These are phyloP conservation scores for Hypocrella siamensis DNA, from an alignment of 2,329 filamentous ascomycete genomes.

Conservation along the genomic window DNA sequence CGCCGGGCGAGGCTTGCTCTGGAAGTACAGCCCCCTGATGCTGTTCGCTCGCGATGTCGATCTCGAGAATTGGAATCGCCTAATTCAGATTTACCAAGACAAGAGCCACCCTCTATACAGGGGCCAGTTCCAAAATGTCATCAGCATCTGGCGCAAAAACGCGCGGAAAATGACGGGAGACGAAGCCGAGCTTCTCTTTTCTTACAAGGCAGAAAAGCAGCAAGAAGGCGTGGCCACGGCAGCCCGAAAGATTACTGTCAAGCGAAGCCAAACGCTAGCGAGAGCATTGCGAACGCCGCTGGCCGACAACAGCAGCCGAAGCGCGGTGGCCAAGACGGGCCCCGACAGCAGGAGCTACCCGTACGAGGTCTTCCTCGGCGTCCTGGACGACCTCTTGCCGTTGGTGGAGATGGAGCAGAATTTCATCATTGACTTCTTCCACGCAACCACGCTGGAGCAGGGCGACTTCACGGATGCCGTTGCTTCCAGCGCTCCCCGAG, in stretches of 20 bases:
- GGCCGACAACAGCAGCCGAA: conserved; percentile 39
- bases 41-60: conserved; percentile 82
- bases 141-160: conserved; percentile 65
- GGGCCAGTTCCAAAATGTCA: conserved; percentile 64
- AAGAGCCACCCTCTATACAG: conserved; percentile 65
- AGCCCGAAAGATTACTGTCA: conserved; percentile 82
- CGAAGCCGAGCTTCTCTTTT: conserved; percentile 77
- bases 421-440: conserved; percentile 94
- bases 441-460: conserved; percentile 70
- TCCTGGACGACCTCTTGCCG: conserved; percentile 67
- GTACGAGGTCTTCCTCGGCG: conserved; percentile 67
- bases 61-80: conserved; percentile 60
- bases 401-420: conserved; percentile 90
- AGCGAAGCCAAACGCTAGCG: conserved; percentile 77
- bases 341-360: conserved; percentile 53
- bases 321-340: conserved; percentile 35
- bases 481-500: conserved; percentile 44
- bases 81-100: conserved; percentile 68
- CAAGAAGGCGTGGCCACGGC: conserved; percentile 60
- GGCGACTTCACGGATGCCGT: conserved; percentile 75
- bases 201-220: conserved; percentile 69
- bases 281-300: conserved; percentile 54
- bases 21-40: conserved; percentile 77
- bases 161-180: conserved; percentile 61
- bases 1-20: conserved; percentile 55